These are phyloP conservation scores for Hyphodiscus hymeniophilus DNA, from an alignment of 495 filamentous ascomycete species.

Conservation along the genomic window DNA sequence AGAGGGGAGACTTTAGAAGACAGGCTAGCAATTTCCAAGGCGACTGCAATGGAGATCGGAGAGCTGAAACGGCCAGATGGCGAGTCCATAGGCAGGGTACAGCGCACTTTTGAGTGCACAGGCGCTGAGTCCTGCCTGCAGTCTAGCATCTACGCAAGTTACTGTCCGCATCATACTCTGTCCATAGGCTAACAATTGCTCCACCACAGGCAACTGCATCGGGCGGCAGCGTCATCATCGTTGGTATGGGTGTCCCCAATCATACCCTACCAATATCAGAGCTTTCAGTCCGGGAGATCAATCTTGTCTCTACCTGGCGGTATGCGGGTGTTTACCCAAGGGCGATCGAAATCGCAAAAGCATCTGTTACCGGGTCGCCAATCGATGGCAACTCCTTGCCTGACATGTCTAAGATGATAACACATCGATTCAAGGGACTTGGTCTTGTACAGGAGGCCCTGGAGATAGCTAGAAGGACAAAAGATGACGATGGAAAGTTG, in stretches of 20 bases:
- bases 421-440: constrained; percentile 62
- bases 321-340: constrained; percentile 75
- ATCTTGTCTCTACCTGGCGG: constrained; percentile 81
- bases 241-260: constrained; percentile 90
- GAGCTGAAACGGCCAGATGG: constrained; percentile 26
- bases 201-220: constrained; percentile 46
- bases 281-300: constrained; percentile 75
- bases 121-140: constrained; percentile 79
- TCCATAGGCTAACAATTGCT: neutral
- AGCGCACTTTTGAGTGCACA: constrained; percentile 80
- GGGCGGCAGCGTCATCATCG: constrained; percentile 71
- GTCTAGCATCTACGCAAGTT: constrained; percentile 63
- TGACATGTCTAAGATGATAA: constrained; percentile 57
- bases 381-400: constrained; percentile 36
- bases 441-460: constrained; percentile 60
- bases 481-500: constrained; percentile 61
- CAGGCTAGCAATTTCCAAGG: constrained; percentile 48
- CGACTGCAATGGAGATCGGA: constrained; percentile 41
- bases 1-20: constrained; percentile 44
- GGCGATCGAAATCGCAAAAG: constrained; percentile 45
- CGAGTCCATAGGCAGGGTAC: constrained; percentile 44
- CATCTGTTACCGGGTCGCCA: neutral
- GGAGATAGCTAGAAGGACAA: constrained; percentile 61
- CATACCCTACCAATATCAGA: constrained; percentile 76
- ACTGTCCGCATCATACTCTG: neutral